Evolutionary conservation across 352 stramenopile species (phyloP).

Genomic region (Elongisporangium senticosum): DNA sequence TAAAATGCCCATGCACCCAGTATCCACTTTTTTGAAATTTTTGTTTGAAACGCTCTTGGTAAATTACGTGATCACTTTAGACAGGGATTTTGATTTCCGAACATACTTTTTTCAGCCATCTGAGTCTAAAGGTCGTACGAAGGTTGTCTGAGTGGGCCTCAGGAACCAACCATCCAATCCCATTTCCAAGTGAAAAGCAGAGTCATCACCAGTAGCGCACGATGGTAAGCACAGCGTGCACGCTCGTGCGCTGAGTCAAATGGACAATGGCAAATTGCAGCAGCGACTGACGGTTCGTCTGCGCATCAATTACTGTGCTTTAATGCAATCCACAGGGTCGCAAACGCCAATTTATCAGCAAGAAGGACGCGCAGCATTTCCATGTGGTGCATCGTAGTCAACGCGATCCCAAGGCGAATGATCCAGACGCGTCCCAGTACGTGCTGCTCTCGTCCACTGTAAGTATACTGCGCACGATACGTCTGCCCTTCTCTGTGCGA

Average conservation of each 20-base stretch:
- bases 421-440: conserved; percentile 80
- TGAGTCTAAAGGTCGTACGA: not conserved
- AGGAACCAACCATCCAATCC: not conserved
- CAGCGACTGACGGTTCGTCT: not conserved
- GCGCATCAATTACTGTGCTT: not conserved
- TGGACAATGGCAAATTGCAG: not conserved
- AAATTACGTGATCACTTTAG: not conserved
- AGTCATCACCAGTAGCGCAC: not conserved
- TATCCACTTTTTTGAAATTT: not conserved
- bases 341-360: conserved; percentile 86
- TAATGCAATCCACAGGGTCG: conserved; percentile 20
- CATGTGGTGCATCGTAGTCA: conserved; percentile 85
- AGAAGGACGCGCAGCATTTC: conserved; percentile 83
- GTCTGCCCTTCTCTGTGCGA: too few relatives aligned
- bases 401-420: conserved; percentile 72
- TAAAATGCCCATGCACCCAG: not conserved
- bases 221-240: conserved; percentile 1
- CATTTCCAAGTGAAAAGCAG: not conserved
- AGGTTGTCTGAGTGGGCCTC: conserved; percentile 2
- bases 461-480: not conserved
- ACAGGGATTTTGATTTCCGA: not conserved
- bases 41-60: not conserved
- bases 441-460: conserved; percentile 66
- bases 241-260: not conserved
- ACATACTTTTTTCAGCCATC: not conserved